Evolutionary conservation across 371 early-diverging fungal species (phyloP).

Genomic region (Mucor circinelloides): DNA sequence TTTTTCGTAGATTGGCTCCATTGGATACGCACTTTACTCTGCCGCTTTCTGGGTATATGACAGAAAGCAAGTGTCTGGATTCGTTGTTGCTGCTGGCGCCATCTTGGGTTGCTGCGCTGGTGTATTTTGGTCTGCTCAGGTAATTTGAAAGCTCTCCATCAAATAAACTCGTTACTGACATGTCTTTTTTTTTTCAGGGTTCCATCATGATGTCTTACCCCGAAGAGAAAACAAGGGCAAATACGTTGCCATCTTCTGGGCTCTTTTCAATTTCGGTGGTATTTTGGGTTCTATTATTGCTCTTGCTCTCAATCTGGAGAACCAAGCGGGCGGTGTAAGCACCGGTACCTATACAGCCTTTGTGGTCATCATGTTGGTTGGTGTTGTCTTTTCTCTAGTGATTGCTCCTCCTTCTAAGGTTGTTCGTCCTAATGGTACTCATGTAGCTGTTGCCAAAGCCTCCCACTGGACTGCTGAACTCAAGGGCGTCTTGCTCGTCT

Average conservation of each 20-base stretch:
- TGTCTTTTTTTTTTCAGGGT: conserved; percentile 48
- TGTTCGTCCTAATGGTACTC: conserved; percentile 63
- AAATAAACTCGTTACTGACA: neutral
- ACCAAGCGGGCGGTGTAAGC: conserved; percentile 45
- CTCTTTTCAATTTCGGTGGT: conserved; percentile 80
- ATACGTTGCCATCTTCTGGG: conserved; percentile 80
- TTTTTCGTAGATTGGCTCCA: conserved; percentile 34
- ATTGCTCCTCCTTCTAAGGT: conserved; percentile 65
- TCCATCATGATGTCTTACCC: conserved; percentile 74
- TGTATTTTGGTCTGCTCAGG: conserved; percentile 67
- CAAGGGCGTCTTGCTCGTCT: conserved; percentile 59
- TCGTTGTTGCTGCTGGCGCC: conserved; percentile 65
- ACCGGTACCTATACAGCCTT: conserved; percentile 69
- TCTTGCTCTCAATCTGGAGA: conserved; percentile 63
- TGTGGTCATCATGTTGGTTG: conserved; percentile 66
- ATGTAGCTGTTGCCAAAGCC: conserved; percentile 53
- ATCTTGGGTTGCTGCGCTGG: conserved; percentile 67
- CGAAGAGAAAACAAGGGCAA: conserved; percentile 71
- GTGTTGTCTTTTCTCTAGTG: conserved; percentile 54
- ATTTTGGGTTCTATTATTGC: conserved; percentile 76
- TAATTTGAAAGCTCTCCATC: neutral
- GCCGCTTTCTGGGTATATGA: conserved; percentile 59
- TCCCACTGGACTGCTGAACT: conserved; percentile 58
- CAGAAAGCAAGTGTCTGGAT: conserved; percentile 38
- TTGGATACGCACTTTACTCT: conserved; percentile 65